Evolutionary conservation across 1,284 basidiomycete genomes (phyloP).

Genomic region (Fistulina hepatica): DNA sequence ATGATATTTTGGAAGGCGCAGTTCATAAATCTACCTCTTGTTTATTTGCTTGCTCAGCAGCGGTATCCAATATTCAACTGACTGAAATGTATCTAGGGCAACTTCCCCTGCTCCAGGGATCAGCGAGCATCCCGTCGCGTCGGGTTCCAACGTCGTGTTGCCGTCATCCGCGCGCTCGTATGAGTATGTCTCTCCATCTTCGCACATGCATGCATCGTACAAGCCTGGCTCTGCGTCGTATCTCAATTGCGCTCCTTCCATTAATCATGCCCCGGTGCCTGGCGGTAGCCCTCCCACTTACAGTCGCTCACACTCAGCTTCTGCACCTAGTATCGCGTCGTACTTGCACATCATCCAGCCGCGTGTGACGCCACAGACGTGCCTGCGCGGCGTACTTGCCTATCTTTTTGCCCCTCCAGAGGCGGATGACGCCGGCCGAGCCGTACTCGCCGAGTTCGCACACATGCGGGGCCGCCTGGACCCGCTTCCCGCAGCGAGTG

Average conservation of each 20-base stretch:
- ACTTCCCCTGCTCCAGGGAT: too few relatives aligned
- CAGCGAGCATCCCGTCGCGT: too few relatives aligned
- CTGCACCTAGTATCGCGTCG: slow-evolving; percentile 34
- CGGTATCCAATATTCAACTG: too few relatives aligned
- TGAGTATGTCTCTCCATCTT: too few relatives aligned
- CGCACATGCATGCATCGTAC: neutral
- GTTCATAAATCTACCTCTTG: too few relatives aligned
- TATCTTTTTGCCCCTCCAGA: slow-evolving; percentile 68
- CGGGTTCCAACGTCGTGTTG: too few relatives aligned
- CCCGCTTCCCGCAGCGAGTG: neutral
- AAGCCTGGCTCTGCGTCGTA: neutral
- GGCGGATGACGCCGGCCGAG: slow-evolving; percentile 36
- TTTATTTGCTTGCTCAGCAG: too few relatives aligned
- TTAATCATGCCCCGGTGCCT: slow-evolving; percentile 5
- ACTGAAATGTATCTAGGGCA: too few relatives aligned
- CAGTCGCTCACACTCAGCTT: slow-evolving; percentile 20
- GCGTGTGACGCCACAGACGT: slow-evolving; percentile 40
- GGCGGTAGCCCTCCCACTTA: slow-evolving; percentile 14
- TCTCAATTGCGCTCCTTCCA: slow-evolving; percentile 19
- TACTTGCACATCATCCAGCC: slow-evolving; percentile 42
- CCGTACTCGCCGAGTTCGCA: slow-evolving; percentile 6
- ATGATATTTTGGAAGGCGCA: too few relatives aligned
- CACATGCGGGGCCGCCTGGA: slow-evolving; percentile 6
- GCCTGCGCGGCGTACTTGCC: slow-evolving; percentile 50
- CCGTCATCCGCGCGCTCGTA: too few relatives aligned